Base-by-base conservation (phyloP, 768 basidiomycete genomes). In the Plicaturopsis crispa region DNA sequence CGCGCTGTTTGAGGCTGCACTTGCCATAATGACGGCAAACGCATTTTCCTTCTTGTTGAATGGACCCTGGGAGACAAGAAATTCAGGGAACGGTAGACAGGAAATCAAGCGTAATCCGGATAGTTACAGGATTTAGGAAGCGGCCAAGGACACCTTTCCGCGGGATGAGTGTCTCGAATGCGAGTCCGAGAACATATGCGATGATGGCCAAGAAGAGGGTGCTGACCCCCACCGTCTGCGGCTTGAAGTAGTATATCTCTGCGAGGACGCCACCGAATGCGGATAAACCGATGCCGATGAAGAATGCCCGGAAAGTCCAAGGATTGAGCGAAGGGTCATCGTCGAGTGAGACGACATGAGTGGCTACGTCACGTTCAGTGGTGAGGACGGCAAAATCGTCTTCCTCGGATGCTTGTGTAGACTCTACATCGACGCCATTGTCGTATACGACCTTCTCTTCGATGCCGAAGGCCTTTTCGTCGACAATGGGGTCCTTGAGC, bases 1-100 rank as follows among this genome's bases (percentile, higher is more conserved):
- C 3, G 74, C 73, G 0, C 69, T 65, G 32, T 67, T 72, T 12
- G 73, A 67, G 3, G 73, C 73, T 3, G 75, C 71, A 41, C 68
- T 65, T 16, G 75, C 49, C 74, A 76, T 76, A 40, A 76, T 72
- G 7, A 76, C 64, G 23, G 76, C 69, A 44, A 76, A 73, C 0
- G 72, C 70, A 50, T 72, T 71, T 48, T 78, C 75, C 40, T 75
- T 76, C 52, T 71, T 75, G 51, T 76, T 75, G 55, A 75, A 76
- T 3, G 75, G 70, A 18, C 69, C 64, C 73, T 75, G n/a, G n/a
- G 16, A 30, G 31, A 6, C 36, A 35, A 48, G 18, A 42, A 23
- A 36, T 34, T 31, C 36, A n/a, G 24, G 22, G 10, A 4, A 26
- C 8, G 11, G 13, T 21, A 16, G n/a, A n/a, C n/a, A n/a, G n/a